Percentiles rank a stretch among this genome's conserved stretches.
Conservation (phyloP, 1,284 basidiomycete genomes). For the Melampsora occidentalis region DNA sequence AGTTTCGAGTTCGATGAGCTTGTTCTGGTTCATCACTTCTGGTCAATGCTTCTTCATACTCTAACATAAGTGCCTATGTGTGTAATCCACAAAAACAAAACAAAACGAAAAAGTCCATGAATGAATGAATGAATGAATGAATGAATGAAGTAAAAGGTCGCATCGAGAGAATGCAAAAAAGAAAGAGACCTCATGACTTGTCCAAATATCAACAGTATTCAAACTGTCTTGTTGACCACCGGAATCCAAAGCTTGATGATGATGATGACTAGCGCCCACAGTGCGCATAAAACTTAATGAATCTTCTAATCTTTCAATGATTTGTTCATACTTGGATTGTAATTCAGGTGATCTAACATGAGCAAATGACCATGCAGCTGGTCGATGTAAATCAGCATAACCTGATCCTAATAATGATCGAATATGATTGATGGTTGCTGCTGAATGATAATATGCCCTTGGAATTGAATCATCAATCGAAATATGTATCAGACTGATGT, state of each 20-base stretch:
- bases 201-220: conserved; percentile 91
- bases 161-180: neutral
- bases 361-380: conserved; percentile 83
- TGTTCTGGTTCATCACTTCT: conserved; percentile 54
- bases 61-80: conserved; percentile 88
- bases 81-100: conserved; percentile 56
- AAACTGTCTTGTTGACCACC: conserved; percentile 67
- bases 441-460: conserved; percentile 93
- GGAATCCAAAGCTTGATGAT: conserved; percentile 56
- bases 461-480: neutral
- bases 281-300: conserved; percentile 90
- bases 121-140: neutral
- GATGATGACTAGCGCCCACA: conserved; percentile 63
- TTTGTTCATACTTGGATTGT: conserved; percentile 74
- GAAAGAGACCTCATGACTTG: conserved; percentile 62
- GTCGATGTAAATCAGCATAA: conserved; percentile 80
- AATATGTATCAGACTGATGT: neutral
- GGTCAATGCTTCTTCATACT: conserved; percentile 89
- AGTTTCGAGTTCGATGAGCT: conserved; percentile 16
- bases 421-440: conserved; percentile 88
- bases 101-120: conserved; percentile 4
- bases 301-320: conserved; percentile 79
- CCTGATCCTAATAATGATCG: conserved; percentile 82
- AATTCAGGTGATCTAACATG: conserved; percentile 82
- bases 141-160: neutral